Percentiles rank a stretch among this genome's conserved stretches.
phyloP scores from a whole-genome alignment of 2,329 filamentous ascomycete species.

The Corinectria fuckeliana region DNA sequence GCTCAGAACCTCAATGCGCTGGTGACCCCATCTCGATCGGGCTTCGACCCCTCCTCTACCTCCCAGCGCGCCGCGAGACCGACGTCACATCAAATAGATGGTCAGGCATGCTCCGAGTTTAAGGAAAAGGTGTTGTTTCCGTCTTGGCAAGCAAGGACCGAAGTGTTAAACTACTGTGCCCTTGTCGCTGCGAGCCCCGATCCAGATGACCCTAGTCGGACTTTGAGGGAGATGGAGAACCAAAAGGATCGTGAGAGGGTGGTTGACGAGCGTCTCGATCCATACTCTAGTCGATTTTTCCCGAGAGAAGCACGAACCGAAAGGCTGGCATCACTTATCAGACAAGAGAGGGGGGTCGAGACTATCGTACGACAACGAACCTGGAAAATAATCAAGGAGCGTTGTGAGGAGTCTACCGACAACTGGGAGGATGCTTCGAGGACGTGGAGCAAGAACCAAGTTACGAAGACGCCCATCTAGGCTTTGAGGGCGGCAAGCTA shows the following conservation, averaged over 20 bases:
- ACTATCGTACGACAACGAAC: slow-evolving; percentile 80
- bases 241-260: slow-evolving; percentile 73
- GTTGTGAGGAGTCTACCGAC: slow-evolving; percentile 68
- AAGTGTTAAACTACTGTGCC: slow-evolving; percentile 89
- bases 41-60: slow-evolving; percentile 84
- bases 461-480: slow-evolving; percentile 15
- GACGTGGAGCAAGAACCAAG: slow-evolving; percentile 60
- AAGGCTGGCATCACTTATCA: slow-evolving; percentile 72
- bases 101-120: slow-evolving; percentile 71
- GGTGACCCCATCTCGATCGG: slow-evolving; percentile 71
- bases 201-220: slow-evolving; percentile 80
- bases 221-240: slow-evolving; percentile 73
- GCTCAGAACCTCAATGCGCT: slow-evolving; percentile 91
- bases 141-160: slow-evolving; percentile 82
- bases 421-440: slow-evolving; percentile 71
- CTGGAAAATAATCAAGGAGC: slow-evolving; percentile 78
- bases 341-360: slow-evolving; percentile 79
- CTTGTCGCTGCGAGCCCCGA: slow-evolving; percentile 87
- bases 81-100: slow-evolving; percentile 61
- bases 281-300: slow-evolving; percentile 86
- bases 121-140: slow-evolving; percentile 83
- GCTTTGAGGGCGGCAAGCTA: background rate
- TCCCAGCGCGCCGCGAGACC: slow-evolving; percentile 63
- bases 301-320: slow-evolving; percentile 81
- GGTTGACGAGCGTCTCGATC: slow-evolving; percentile 88